Percentiles rank a stretch among this genome's conserved stretches.
phyloP scores from a whole-genome alignment of 306 rosid genomes.

The Senna siamea region DNA sequence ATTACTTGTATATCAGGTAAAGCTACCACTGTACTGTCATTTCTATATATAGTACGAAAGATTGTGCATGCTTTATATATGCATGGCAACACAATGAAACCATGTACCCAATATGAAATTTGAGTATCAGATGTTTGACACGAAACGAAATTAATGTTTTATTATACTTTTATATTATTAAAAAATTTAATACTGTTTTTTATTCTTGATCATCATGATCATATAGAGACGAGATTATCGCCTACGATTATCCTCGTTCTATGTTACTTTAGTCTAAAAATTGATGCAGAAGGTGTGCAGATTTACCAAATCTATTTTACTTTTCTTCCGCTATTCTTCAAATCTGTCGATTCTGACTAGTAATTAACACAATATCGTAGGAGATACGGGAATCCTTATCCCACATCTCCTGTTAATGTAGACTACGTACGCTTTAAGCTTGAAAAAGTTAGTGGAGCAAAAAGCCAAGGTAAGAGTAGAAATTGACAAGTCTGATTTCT shows the following conservation, averaged over 20 bases:
- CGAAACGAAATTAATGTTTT: no score
- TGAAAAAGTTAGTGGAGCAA: background rate
- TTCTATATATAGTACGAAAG: no score
- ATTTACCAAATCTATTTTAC: background rate
- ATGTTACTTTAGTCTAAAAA: constrained; percentile 31
- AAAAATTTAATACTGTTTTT: no score
- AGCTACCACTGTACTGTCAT: no score
- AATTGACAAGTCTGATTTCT: background rate
- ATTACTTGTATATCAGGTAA: no score
- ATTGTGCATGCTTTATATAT: no score
- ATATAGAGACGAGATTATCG: constrained; percentile 5
- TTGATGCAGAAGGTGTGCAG: constrained; percentile 8
- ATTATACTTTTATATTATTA: no score
- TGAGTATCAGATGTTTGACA: no score
- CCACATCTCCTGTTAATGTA: background rate
- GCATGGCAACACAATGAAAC: no score
- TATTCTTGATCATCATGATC: background rate
- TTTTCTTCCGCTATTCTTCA: background rate
- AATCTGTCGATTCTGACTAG: background rate
- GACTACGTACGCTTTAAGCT: constrained; percentile 4
- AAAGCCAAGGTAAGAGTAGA: background rate
- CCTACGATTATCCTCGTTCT: background rate
- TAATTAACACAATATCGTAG: background rate
- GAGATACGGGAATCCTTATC: background rate
- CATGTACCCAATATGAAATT: no score